Evolutionary conservation across 768 basidiomycete genomes (phyloP).

Genomic region (Amanita exitialis): DNA sequence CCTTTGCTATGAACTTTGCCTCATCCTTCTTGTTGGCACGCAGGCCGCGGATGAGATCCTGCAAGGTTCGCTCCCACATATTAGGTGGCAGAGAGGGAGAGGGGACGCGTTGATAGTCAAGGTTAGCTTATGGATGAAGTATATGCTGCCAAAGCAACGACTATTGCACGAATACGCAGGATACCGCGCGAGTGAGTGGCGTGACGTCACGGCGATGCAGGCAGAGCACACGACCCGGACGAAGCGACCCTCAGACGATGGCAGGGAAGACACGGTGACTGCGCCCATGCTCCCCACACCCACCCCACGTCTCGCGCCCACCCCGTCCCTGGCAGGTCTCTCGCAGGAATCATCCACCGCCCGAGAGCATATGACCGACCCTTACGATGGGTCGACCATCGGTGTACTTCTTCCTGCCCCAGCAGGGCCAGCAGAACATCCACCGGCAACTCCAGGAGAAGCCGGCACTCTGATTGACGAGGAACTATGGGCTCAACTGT

Average conservation of each 20-base stretch:
- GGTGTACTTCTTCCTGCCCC: slow-evolving; percentile 22
- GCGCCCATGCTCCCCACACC: background rate
- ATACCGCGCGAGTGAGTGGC: too few species aligned
- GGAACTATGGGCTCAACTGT: slow-evolving; percentile 59
- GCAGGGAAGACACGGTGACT: background rate
- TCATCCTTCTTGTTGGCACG: slow-evolving; percentile 95
- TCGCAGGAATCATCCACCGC: slow-evolving; percentile 4
- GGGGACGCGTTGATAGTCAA: too few species aligned
- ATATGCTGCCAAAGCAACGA: too few species aligned
- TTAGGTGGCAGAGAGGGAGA: background rate
- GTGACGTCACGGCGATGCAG: slow-evolving; percentile 1
- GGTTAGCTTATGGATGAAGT: too few species aligned
- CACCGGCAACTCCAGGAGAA: slow-evolving; percentile 8
- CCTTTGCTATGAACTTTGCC: slow-evolving; percentile 82
- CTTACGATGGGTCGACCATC: slow-evolving; percentile 35
- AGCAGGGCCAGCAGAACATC: slow-evolving; percentile 9
- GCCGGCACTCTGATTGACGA: slow-evolving; percentile 23
- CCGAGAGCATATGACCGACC: slow-evolving; percentile 25
- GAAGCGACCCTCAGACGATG: slow-evolving; percentile 1
- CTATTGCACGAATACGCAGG: too few species aligned
- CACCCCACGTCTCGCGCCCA: slow-evolving; percentile 5
- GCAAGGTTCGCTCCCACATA: slow-evolving; percentile 96
- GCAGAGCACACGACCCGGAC: background rate
- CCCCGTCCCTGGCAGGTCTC: background rate
- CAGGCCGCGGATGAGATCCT: slow-evolving; percentile 91